Evolutionary conservation across 176 grass and related monocot genomes (phyloP), one percentile per base, ranked within the genome.

Genomic region (Hsuehochloa calcarea): DNA sequence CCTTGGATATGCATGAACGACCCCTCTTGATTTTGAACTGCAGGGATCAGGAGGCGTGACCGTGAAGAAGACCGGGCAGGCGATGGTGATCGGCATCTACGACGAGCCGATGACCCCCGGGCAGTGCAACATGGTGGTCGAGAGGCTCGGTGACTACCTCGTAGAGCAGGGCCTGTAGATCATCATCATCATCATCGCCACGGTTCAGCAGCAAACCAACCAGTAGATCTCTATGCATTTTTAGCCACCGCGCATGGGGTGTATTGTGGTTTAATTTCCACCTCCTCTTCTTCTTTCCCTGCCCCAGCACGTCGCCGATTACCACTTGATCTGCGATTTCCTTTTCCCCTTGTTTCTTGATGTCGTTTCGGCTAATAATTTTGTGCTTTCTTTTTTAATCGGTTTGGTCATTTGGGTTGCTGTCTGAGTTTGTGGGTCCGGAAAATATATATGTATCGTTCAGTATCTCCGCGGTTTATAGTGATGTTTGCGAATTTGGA

Each of bases 91-190:
- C 27, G 95, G 95, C 79, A 88, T 97, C 79, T 97, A 97, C 47
- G 95, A 97, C 52, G 92, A 97, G 86, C 95, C 95, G 26, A 97
- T 95, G 95, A 95, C 95, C 61, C 91, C 91, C 9, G 92, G 92
- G 0, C 95, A 95, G 77, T 97, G 95, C 87, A 97, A 91, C 84
- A 62, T 97, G 87, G 87, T 97, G 72, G 92, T 97, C 39, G 95
- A 97, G 87, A 91, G 85, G 87, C 90, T 97, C 54, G 95, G 95
- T 27, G 92, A 97, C 80, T 97, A 94, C 85, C 95, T 97, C 78
- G 11, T 80, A 75, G 92, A 97, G 40, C 92, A 94, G 87, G 92
- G 91, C 86, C 84, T 93, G 80, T 97, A 90, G 87, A 86, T 19
- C 40, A 25, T 2, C 37, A 10, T 26, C 61, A 1, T 14, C 78